Base-by-base conservation (phyloP, 2,329 filamentous ascomycete species). In the Beauveria pseudobassiana region DNA sequence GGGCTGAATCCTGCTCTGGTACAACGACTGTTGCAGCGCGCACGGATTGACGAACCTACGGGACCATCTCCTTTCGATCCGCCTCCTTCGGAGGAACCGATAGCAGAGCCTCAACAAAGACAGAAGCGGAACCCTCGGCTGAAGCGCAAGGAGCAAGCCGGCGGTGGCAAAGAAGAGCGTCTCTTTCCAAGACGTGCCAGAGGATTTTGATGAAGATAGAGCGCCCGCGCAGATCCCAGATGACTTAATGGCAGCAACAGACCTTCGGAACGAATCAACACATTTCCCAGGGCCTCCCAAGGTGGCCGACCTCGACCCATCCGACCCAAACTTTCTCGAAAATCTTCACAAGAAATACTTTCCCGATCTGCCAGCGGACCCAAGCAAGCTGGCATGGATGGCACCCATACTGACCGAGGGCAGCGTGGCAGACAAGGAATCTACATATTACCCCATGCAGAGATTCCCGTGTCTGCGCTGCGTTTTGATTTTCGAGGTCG, bases 291-390 rank as follows among this genome's bases (percentile, higher is more conserved):
- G 73, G n/a, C 77, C 74, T 2, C 79, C 74, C 10, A 71, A 70
- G 48, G 73, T 82, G 6, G 89, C 89, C 12, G 87, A 91, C 63
- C 87, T 98, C 65, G 91, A 98, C 72, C 92, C 93, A 0, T 80
- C 85, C 43, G 90, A 93, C 63, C 88, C 90, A 0, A 81, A 91
- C 70, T 98, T 98, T 77, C 86, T 98, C 62, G 76, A 84, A 52
- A 88, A 90, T 62, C 85, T 99, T 6, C 93, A 96, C 79, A 77
- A 86, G 24, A 96, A 97, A 74, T 99, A 96, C 82, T 99, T 97
- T 75, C 93, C 95, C 14, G 85, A 87, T 64, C 87, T 96, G 1
- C 86, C 93, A 2, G 86, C 92, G 60, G 91, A 97, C 73, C 92
- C 93, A 0, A 87, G 87, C 63, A 88, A 90, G 59, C 84, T 97